Evolutionary conservation across 805 yeast genomes (phyloP).

Genomic region (Hanseniaspora lindneri): DNA sequence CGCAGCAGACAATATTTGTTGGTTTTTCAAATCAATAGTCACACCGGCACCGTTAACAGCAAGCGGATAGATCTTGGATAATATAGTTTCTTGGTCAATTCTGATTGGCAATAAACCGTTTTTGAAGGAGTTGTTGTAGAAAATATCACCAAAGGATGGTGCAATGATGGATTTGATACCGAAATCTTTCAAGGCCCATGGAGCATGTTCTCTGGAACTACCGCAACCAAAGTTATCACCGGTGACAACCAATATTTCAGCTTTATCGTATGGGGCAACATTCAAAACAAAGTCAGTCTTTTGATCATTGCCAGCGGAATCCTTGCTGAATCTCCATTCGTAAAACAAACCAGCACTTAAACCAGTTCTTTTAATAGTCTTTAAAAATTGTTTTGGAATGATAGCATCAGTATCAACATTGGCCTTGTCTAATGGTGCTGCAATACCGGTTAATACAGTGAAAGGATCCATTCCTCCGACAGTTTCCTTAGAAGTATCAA

Average conservation of each 20-base stretch:
- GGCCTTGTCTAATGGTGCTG: slow-evolving; percentile 90
- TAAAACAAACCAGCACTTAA: slow-evolving; percentile 78
- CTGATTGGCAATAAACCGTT: slow-evolving; percentile 91
- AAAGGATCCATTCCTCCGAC: slow-evolving; percentile 60
- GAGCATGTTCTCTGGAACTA: slow-evolving; percentile 98
- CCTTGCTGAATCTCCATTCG: slow-evolving; percentile 71
- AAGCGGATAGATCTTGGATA: slow-evolving; percentile 60
- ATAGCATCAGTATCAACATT: slow-evolving; percentile 98
- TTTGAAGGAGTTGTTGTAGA: slow-evolving; percentile 93
- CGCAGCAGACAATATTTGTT: slow-evolving; percentile 54
- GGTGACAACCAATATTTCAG: slow-evolving; percentile 76
- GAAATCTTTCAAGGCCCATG: slow-evolving; percentile 97
- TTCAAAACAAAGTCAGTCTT: slow-evolving; percentile 87
- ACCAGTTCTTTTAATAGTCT: slow-evolving; percentile 96
- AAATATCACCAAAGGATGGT: slow-evolving; percentile 96
- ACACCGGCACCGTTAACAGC: slow-evolving; percentile 60
- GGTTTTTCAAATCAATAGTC: slow-evolving; percentile 76
- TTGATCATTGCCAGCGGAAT: slow-evolving; percentile 55
- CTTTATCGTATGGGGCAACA: slow-evolving; percentile 64
- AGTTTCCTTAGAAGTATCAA: slow-evolving; percentile 28
- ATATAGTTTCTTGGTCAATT: slow-evolving; percentile 65
- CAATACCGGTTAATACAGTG: slow-evolving; percentile 62
- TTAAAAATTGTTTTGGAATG: slow-evolving; percentile 95
- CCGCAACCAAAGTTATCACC: slow-evolving; percentile 99
- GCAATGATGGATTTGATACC: slow-evolving; percentile 94